Evolutionary conservation across 306 rosid species (phyloP).

Genomic region (Acacia melanoxylon): DNA sequence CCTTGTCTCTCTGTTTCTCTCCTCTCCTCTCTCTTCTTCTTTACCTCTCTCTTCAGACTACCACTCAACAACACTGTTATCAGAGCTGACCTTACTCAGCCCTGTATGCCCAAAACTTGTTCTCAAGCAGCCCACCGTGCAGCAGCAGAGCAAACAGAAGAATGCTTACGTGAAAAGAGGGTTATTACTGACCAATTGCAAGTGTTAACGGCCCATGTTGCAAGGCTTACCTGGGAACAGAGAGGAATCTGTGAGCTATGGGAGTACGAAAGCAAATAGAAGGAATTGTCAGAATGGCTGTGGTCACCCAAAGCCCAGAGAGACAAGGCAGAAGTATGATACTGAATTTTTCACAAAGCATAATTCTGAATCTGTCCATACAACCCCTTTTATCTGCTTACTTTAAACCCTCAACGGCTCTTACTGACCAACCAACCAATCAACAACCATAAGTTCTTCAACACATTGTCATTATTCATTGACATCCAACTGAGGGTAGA

Average conservation of each 20-base stretch:
- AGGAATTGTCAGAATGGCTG: background rate
- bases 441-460: background rate
- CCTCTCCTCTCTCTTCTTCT: background rate
- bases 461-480: constrained; percentile 15
- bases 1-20: background rate
- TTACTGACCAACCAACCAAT: background rate
- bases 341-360: background rate
- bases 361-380: background rate
- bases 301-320: background rate
- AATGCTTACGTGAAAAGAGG: background rate
- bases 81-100: background rate
- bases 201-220: background rate
- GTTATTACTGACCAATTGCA: background rate
- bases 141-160: background rate
- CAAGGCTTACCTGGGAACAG: background rate
- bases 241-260: background rate
- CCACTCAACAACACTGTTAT: background rate
- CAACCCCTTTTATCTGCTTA: background rate
- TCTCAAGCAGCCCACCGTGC: background rate
- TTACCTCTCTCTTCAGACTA: background rate
- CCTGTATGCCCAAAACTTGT: background rate
- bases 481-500: constrained; percentile 6
- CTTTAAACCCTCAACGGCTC: background rate
- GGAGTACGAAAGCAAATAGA: background rate
- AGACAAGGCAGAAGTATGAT: background rate